phyloP scores from a whole-genome alignment of 495 filamentous ascomycete genomes.

The Apiosordaria backusii region DNA sequence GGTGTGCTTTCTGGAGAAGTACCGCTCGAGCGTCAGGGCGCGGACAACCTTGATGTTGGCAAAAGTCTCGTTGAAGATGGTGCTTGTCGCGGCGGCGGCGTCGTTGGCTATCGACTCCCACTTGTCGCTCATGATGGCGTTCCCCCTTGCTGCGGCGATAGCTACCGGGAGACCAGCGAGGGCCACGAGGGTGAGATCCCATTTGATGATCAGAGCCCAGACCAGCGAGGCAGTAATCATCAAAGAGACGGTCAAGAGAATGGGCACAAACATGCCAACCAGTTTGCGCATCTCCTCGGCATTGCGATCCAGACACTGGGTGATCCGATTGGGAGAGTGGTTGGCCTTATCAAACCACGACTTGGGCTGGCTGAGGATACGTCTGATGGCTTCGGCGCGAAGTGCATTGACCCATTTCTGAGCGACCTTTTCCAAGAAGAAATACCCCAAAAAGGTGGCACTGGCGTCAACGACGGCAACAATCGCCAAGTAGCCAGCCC shows the following conservation, averaged over 20 bases:
- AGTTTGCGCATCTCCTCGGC: conserved; percentile 86
- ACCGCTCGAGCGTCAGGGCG: conserved; percentile 68
- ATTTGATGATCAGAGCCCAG: conserved; percentile 73
- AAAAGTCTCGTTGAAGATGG: conserved; percentile 75
- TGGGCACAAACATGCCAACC: conserved; percentile 70
- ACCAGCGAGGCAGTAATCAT: conserved; percentile 64
- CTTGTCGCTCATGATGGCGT: conserved; percentile 56
- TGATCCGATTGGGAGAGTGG: conserved; percentile 61
- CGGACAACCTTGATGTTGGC: conserved; percentile 77
- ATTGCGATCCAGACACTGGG: conserved; percentile 71
- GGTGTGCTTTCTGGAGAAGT: conserved; percentile 67
- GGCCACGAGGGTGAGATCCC: conserved; percentile 79
- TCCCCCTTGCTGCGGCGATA: conserved; percentile 59
- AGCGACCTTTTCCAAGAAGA: conserved; percentile 64
- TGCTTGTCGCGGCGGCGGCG: conserved; percentile 50
- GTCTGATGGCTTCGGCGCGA: conserved; percentile 62
- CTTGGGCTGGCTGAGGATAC: conserved; percentile 73
- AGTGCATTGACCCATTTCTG: conserved; percentile 78
- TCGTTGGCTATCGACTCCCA: conserved; percentile 70
- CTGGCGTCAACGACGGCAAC: conserved; percentile 64
- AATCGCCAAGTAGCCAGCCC: conserved; percentile 66
- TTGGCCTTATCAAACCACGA: conserved; percentile 75
- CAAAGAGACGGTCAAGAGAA: conserved; percentile 57
- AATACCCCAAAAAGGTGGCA: conserved; percentile 63
- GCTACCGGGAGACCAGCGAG: conserved; percentile 66